Conservation (phyloP, 139 green algal species). For the Yamagishiella unicocca region DNA sequence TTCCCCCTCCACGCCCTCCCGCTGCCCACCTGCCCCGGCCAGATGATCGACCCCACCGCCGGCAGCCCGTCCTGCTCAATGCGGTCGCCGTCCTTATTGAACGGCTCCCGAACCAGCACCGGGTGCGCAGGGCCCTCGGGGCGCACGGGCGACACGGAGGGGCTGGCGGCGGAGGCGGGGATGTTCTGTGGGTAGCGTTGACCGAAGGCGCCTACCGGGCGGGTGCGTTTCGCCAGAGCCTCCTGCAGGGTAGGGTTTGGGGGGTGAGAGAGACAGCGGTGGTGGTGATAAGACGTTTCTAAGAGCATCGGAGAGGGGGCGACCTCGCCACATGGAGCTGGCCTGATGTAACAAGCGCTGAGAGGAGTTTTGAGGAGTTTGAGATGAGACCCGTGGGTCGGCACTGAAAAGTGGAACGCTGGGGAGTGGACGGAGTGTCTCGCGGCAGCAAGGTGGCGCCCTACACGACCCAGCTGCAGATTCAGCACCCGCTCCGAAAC, state of each 20-base stretch:
- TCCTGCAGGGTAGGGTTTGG: not conserved
- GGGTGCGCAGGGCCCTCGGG: not conserved
- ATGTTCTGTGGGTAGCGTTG: constrained; percentile 79
- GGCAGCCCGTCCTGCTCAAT: constrained; percentile 85
- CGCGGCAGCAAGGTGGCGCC: too few species aligned
- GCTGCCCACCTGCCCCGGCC: constrained; percentile 68
- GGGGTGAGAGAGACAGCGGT: not conserved
- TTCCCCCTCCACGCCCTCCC: not conserved
- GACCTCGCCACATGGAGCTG: too few species aligned
- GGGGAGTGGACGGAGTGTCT: too few species aligned
- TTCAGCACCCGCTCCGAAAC: too few species aligned
- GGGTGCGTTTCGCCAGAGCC: not conserved
- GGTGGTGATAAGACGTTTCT: not conserved
- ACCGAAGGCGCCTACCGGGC: constrained; percentile 78
- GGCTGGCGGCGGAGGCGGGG: constrained; percentile 26
- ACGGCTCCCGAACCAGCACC: constrained; percentile 49
- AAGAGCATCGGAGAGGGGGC: not conserved
- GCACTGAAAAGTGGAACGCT: too few species aligned
- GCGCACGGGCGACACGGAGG: not conserved
- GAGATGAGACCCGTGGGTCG: too few species aligned
- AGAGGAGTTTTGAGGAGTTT: too few species aligned
- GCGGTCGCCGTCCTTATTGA: constrained; percentile 70
- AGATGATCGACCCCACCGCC: constrained; percentile 81
- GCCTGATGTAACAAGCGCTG: too few species aligned
- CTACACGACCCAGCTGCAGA: too few species aligned